Evolutionary conservation across 2,329 filamentous ascomycete genomes (phyloP).

Genomic region (Bipolaris bicolor): DNA sequence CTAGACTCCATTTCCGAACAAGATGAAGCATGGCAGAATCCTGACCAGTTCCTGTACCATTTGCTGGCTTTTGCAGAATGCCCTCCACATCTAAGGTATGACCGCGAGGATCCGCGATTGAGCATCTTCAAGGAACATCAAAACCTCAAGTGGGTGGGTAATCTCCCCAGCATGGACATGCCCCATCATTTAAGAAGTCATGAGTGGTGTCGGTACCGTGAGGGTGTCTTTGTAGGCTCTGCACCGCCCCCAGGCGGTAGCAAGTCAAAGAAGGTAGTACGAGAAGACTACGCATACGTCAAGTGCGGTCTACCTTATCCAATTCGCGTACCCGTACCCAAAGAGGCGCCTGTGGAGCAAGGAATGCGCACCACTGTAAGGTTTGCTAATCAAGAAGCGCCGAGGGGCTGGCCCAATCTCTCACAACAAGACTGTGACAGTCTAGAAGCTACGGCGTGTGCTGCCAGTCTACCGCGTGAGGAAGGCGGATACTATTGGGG

Average conservation of each 20-base stretch:
- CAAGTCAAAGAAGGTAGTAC: constrained; percentile 49
- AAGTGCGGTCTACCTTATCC: constrained; percentile 57
- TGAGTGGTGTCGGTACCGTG: constrained; percentile 80
- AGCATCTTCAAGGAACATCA: constrained; percentile 78
- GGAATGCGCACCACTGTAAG: constrained; percentile 77
- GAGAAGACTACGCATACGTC: constrained; percentile 48
- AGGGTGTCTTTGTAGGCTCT: constrained; percentile 68
- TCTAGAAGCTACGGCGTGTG: constrained; percentile 64
- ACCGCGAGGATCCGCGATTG: constrained; percentile 57
- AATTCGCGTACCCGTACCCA: constrained; percentile 60
- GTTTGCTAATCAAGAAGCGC: constrained; percentile 58
- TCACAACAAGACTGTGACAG: constrained; percentile 28
- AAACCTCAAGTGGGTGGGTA: constrained; percentile 74
- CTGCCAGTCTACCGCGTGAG: constrained; percentile 71
- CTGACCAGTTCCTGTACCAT: constrained; percentile 79
- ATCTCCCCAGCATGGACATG: constrained; percentile 80
- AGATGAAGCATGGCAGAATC: constrained; percentile 68
- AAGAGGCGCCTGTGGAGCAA: constrained; percentile 60
- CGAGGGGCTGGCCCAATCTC: constrained; percentile 37
- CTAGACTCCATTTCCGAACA: constrained; percentile 45
- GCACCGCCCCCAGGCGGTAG: constrained; percentile 48
- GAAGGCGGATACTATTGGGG: constrained; percentile 88
- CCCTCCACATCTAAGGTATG: constrained; percentile 71
- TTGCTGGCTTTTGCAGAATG: constrained; percentile 82
- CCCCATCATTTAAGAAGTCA: constrained; percentile 79